Conservation (phyloP, 2,329 filamentous ascomycete species). For the Diaporthe longicolla region DNA sequence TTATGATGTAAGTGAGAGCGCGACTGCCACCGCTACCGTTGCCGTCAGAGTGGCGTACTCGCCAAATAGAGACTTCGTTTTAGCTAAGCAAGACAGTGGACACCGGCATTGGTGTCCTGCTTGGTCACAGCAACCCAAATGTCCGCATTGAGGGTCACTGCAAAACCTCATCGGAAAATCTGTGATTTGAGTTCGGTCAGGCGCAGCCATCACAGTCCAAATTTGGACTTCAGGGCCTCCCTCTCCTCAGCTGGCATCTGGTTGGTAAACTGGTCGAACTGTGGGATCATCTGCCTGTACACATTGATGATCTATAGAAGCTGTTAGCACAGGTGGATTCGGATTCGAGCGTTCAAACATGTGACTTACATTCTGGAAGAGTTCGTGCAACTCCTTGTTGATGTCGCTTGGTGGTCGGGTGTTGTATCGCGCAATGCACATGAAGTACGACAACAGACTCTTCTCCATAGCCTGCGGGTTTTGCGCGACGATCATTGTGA, state of each 20-base stretch:
- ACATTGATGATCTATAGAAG: constrained; percentile 60
- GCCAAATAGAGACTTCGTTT: neutral
- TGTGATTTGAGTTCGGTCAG: neutral
- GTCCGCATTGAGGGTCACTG: neutral
- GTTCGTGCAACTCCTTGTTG: constrained; percentile 76
- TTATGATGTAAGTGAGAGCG: no score
- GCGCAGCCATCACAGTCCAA: constrained; percentile 49
- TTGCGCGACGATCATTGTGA: constrained; percentile 84
- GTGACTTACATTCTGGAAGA: constrained; percentile 80
- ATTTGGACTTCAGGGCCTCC: constrained; percentile 63
- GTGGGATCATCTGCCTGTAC: constrained; percentile 72
- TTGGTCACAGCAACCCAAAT: neutral
- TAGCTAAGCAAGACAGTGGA: constrained; percentile 12
- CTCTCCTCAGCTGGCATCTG: constrained; percentile 66
- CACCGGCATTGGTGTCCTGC: constrained; percentile 5
- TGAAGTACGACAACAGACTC: constrained; percentile 85
- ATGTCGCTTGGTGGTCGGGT: constrained; percentile 71
- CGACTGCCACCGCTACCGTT: neutral
- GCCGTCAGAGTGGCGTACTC: neutral
- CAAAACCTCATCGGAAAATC: neutral
- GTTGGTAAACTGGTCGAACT: constrained; percentile 68
- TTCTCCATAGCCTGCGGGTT: constrained; percentile 96
- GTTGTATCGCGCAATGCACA: constrained; percentile 84
- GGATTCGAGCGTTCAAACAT: no score
- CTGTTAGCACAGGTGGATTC: constrained; percentile 46